A percentile compares a stretch with the other conserved stretches of the same genome.
phyloP scores from a whole-genome alignment of 2,329 filamentous ascomycete genomes.

The Graphilbum fragrans region DNA sequence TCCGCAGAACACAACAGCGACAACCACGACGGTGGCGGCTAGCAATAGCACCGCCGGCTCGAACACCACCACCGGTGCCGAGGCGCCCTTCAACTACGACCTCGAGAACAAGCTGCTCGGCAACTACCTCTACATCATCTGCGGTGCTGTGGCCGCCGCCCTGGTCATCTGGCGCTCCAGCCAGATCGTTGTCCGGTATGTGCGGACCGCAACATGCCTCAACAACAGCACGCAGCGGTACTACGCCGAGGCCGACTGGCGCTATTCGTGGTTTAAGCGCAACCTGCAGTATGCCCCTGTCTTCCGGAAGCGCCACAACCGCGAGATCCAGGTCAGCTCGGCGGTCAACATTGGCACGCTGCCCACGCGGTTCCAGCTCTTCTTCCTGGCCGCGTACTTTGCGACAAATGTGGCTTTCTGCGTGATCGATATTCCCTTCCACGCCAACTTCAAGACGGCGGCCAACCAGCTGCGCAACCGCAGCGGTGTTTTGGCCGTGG shows the following conservation, averaged over 20 bases:
- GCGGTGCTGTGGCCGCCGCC: slow-evolving; percentile 48
- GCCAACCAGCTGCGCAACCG: slow-evolving; percentile 49
- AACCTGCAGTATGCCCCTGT: slow-evolving; percentile 60
- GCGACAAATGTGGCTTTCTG: slow-evolving; percentile 68
- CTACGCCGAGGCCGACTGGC: slow-evolving; percentile 49
- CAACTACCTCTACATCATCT: slow-evolving; percentile 49
- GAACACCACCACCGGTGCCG: slow-evolving; percentile 7
- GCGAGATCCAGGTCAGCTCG: slow-evolving; percentile 49
- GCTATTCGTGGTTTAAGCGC: slow-evolving; percentile 51
- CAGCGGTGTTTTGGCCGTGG: slow-evolving; percentile 54
- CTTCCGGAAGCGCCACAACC: slow-evolving; percentile 64
- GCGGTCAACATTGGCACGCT: slow-evolving; percentile 56
- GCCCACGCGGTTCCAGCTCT: slow-evolving; percentile 64
- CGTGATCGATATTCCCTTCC: slow-evolving; percentile 51
- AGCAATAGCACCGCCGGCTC: slow-evolving; percentile 3
- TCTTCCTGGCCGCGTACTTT: slow-evolving; percentile 58
- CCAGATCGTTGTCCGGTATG: slow-evolving; percentile 50
- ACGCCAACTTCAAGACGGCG: slow-evolving; percentile 28
- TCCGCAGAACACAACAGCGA: background rate
- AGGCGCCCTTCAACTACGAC: slow-evolving; percentile 16
- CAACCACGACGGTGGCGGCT: slow-evolving; percentile 5
- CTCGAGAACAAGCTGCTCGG: slow-evolving; percentile 42
- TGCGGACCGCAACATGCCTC: slow-evolving; percentile 63
- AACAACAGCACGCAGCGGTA: slow-evolving; percentile 71
- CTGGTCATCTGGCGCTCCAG: slow-evolving; percentile 57